Percentiles rank a stretch among this genome's conserved stretches.
These are phyloP conservation scores for Ophiostoma tasmaniense DNA, from an alignment of 2,329 filamentous ascomycete species.

Conservation along the genomic window DNA sequence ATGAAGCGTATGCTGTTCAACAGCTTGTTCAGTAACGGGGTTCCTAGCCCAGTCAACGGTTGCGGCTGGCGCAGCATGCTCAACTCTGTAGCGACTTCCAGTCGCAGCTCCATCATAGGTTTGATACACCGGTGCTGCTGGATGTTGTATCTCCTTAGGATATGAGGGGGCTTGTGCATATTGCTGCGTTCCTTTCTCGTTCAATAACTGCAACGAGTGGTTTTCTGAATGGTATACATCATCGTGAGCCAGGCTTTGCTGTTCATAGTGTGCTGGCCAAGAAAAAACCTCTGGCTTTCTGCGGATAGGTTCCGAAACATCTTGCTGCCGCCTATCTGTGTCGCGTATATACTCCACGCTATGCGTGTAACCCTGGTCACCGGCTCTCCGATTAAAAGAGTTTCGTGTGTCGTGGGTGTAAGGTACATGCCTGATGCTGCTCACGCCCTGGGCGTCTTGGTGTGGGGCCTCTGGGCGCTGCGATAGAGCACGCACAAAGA, in stretches of 20 bases:
- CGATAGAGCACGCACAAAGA: constrained; percentile 19
- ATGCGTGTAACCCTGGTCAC: neutral
- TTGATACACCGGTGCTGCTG: neutral
- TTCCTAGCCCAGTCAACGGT: neutral
- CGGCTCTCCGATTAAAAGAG: neutral
- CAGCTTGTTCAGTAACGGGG: neutral
- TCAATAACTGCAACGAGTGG: neutral
- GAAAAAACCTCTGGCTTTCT: neutral
- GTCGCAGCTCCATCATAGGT: neutral
- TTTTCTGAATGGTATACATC: neutral
- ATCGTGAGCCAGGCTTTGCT: neutral
- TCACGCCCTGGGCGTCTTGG: neutral
- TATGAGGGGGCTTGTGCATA: neutral
- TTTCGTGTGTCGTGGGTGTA: neutral
- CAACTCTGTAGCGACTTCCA: neutral
- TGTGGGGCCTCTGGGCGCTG: neutral
- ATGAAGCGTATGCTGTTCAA: neutral
- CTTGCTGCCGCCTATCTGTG: neutral
- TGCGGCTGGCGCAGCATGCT: neutral
- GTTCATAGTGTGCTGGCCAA: neutral
- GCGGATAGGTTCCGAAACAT: neutral
- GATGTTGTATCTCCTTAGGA: neutral
- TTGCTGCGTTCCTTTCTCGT: neutral
- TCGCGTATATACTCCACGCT: neutral
- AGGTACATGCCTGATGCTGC: neutral